Evolutionary conservation across 1,284 basidiomycete species (phyloP).

Genomic region (Rhizoctonia solani): DNA sequence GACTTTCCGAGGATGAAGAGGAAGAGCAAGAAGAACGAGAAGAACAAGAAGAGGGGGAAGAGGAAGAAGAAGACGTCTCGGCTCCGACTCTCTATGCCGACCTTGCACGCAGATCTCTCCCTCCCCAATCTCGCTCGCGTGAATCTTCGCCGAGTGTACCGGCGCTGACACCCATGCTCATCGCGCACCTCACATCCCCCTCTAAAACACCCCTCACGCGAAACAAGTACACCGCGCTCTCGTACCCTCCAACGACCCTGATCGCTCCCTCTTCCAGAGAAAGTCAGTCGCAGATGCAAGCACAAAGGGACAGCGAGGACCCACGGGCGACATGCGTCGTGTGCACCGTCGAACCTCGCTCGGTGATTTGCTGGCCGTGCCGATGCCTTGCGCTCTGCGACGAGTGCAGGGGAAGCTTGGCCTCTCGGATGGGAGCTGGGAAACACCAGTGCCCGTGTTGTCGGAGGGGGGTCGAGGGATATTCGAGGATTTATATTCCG

Average conservation of each 20-base stretch:
- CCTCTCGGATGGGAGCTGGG: conserved; percentile 61
- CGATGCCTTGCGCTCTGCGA: conserved; percentile 77
- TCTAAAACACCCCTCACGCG: conserved; percentile 54
- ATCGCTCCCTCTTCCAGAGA: too few relatives aligned
- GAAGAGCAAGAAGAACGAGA: conserved; percentile 33
- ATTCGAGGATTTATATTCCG: conserved; percentile 69
- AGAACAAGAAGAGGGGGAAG: conserved; percentile 39
- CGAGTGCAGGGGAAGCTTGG: conserved; percentile 68
- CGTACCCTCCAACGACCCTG: conserved; percentile 14
- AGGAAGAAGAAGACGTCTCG: conserved; percentile 45
- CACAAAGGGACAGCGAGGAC: conserved; percentile 43
- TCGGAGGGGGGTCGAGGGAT: conserved; percentile 70
- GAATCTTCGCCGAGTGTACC: neutral
- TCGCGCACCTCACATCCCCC: conserved; percentile 55
- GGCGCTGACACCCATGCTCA: conserved; percentile 49
- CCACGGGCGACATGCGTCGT: conserved; percentile 63
- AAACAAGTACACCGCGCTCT: conserved; percentile 50
- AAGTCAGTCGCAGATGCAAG: too few relatives aligned
- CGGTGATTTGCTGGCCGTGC: conserved; percentile 80
- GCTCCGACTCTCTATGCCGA: conserved; percentile 51
- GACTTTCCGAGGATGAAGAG: conserved; percentile 8
- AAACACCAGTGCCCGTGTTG: conserved; percentile 78
- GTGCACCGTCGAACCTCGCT: conserved; percentile 67
- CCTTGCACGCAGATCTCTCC: conserved; percentile 45
- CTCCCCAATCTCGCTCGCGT: conserved; percentile 36